phyloP scores from a whole-genome alignment of 805 yeast species.

The Suhomyces pyralidae region DNA sequence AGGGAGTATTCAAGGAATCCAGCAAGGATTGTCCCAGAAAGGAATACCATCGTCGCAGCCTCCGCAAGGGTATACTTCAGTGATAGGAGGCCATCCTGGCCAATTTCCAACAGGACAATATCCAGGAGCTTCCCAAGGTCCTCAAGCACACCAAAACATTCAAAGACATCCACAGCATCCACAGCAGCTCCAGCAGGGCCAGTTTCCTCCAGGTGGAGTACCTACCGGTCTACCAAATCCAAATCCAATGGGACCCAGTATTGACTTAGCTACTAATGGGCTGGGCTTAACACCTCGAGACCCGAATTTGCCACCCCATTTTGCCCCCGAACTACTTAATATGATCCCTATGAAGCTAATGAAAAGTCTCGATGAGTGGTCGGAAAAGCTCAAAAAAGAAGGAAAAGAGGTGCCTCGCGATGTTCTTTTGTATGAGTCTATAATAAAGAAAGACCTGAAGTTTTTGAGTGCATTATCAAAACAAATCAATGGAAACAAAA shows the following conservation, averaged over 20 bases:
- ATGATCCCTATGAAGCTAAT: slow-evolving; percentile 24
- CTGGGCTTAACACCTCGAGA: background rate
- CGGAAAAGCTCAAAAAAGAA: slow-evolving; percentile 41
- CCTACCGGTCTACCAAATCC: background rate
- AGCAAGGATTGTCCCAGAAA: slow-evolving; percentile 1
- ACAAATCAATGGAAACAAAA: slow-evolving; percentile 35
- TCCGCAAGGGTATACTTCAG: slow-evolving; percentile 2
- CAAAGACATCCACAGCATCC: background rate
- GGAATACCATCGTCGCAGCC: slow-evolving; percentile 2
- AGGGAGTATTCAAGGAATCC: background rate
- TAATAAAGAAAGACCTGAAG: slow-evolving; percentile 29
- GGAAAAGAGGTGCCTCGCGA: slow-evolving; percentile 47
- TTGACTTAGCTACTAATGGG: background rate
- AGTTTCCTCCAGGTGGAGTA: background rate
- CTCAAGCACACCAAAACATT: background rate
- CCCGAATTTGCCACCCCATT: slow-evolving; percentile 1
- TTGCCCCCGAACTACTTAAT: slow-evolving; percentile 12
- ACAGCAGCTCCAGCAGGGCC: background rate
- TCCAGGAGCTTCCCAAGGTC: background rate
- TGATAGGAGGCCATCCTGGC: background rate
- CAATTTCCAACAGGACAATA: background rate
- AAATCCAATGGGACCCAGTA: background rate
- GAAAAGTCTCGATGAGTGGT: slow-evolving; percentile 49
- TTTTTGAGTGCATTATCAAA: slow-evolving; percentile 27
- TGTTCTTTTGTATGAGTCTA: slow-evolving; percentile 52